phyloP scores from a whole-genome alignment of 495 filamentous ascomycete species.

The Xylaria telfairii region DNA sequence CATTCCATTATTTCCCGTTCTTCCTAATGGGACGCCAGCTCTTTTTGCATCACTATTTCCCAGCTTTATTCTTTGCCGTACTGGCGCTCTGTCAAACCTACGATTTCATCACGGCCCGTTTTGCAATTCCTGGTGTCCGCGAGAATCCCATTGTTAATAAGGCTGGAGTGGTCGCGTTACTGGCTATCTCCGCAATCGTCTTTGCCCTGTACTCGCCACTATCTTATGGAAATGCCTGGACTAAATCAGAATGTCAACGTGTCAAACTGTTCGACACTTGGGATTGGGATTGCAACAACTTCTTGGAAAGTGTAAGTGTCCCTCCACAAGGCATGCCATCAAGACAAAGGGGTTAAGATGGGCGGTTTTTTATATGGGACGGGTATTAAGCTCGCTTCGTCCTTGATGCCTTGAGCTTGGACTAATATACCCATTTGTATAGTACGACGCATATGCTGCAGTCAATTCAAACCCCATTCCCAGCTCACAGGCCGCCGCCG shows the following conservation, averaged over 20 bases:
- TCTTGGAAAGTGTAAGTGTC: conserved; percentile 81
- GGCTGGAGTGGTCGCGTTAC: conserved; percentile 68
- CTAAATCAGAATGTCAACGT: conserved; percentile 78
- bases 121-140: conserved; percentile 69
- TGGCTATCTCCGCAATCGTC: conserved; percentile 72
- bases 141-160: conserved; percentile 77
- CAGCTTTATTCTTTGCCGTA: conserved; percentile 93
- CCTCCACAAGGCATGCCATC: conserved; percentile 42
- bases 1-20: conserved; percentile 97
- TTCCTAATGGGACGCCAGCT: conserved; percentile 97
- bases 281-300: conserved; percentile 98
- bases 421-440: conserved; percentile 31
- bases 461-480: conserved; percentile 39
- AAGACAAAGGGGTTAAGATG: conserved; percentile 36
- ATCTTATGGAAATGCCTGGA: conserved; percentile 94
- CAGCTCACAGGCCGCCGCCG: conserved; percentile 41
- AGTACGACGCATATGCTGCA: conserved; percentile 52
- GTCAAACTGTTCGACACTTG: conserved; percentile 88
- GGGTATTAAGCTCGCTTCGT: conserved; percentile 17
- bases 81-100: conserved; percentile 86
- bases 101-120: conserved; percentile 79
- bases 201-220: conserved; percentile 87
- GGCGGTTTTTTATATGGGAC: conserved; percentile 8
- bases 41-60: conserved; percentile 97
- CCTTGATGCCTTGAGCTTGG: not conserved